Evolutionary conservation across 192 early-diverging fungal genomes (phyloP), one percentile per base, ranked within the genome.

Genomic region (Podila clonocystis): DNA sequence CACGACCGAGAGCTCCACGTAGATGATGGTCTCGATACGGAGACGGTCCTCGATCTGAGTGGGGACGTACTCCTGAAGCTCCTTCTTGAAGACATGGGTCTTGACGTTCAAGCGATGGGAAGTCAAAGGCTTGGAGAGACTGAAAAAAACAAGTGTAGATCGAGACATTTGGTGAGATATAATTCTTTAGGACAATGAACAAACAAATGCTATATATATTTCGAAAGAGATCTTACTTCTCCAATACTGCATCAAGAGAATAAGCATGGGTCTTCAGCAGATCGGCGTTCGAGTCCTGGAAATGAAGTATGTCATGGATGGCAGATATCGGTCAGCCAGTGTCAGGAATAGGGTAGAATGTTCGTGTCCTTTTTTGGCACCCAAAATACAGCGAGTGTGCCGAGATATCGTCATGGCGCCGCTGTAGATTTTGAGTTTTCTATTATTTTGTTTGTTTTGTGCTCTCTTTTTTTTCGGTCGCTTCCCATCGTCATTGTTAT

Each of bases 41-140:
- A 80, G 77, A 69, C 77, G 77, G 36, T 80, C 77, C n/a, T 80
- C 77, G 52, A 80, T 80, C 71, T 80, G 77, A 11, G 77, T 80
- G 19, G 77, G 77, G 24, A 80, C 45, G 57, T 80, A 80, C 58
- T 80, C 77, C 58, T 80, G 77, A 4, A 80, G 67, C 62, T 80
- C 77, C 66, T 80, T 80, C 48, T 80, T 80, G 62, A 80, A 80
- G 55, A 80, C 77, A 30, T 80, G 77, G 5, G 77, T 80, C 70
- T 80, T 80, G 38, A 80, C 77, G 67, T 80, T 80, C 60, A 80
- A 62, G 55, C 77, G 77, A 13, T 80, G 65, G 28, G 70, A n/a
- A 4, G 61, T 15, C 12, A 55, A 48, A 17, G 77, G 62, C 58
- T 62, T 69, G 52, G 26, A 49, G 41, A 78, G 36, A 38, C 68